Percentiles rank a stretch among this genome's conserved stretches.
phyloP scores from a whole-genome alignment of 495 filamentous ascomycete species.

The Chlorociboria aeruginascens region DNA sequence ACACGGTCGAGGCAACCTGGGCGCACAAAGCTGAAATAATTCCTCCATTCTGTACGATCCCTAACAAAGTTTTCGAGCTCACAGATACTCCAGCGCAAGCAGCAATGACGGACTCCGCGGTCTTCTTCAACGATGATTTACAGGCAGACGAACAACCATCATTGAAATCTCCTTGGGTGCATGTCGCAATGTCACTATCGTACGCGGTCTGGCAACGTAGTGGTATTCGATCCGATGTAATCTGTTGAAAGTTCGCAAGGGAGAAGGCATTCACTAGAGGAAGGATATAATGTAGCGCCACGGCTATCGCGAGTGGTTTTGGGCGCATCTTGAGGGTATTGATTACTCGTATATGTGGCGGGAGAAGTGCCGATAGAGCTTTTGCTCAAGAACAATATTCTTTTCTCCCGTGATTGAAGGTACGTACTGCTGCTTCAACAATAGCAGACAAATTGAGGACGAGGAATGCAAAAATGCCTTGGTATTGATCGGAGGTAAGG shows the following conservation, averaged over 20 bases:
- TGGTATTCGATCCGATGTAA: slow-evolving; percentile 10
- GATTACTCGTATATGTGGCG: too few relatives aligned
- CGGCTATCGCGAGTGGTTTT: neutral
- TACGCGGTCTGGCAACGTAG: slow-evolving; percentile 11
- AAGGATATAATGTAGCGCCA: neutral
- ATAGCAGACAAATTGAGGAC: neutral
- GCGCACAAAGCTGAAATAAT: slow-evolving; percentile 14
- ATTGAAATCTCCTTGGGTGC: slow-evolving; percentile 13
- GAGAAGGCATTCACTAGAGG: slow-evolving; percentile 14
- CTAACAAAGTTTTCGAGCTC: slow-evolving; percentile 10
- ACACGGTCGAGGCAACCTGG: neutral
- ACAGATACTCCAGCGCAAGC: slow-evolving; percentile 7
- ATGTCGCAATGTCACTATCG: slow-evolving; percentile 14
- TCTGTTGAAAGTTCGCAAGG: slow-evolving; percentile 16
- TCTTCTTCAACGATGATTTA: neutral
- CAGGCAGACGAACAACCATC: slow-evolving; percentile 13
- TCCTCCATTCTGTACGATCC: slow-evolving; percentile 12
- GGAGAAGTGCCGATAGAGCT: too few relatives aligned
- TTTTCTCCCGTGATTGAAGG: too few relatives aligned
- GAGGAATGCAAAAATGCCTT: neutral
- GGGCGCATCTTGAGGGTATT: too few relatives aligned
- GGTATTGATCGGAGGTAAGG: neutral
- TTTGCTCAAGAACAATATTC: too few relatives aligned
- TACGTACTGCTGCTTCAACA: neutral
- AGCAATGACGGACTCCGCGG: slow-evolving; percentile 5